Conservation (phyloP, 1,284 basidiomycete species). For the Jaminaea rosea region DNA sequence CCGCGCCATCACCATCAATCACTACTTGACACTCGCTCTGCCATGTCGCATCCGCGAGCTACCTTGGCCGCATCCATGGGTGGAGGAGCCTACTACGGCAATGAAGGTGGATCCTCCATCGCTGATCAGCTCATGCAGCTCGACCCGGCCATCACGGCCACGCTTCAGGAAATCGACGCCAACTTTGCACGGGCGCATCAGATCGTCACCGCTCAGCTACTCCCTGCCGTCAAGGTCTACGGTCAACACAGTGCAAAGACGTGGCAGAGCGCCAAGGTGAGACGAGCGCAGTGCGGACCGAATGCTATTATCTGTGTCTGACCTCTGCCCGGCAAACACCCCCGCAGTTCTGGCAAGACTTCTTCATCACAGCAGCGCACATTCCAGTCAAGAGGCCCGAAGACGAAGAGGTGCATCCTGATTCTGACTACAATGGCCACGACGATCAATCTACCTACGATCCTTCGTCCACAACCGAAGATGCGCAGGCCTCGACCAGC, state of each 20-base stretch:
- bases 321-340: conserved; percentile 1
- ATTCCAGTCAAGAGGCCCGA: conserved; percentile 56
- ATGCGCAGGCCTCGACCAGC: not conserved
- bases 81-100: too few species aligned
- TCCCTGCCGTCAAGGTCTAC: conserved; percentile 81
- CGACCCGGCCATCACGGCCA: conserved; percentile 83
- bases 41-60: too few species aligned
- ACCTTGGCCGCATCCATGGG: too few species aligned
- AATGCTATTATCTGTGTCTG: not conserved
- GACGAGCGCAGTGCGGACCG: conserved; percentile 17
- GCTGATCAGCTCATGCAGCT: conserved; percentile 81
- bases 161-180: conserved; percentile 73
- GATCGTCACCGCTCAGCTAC: conserved; percentile 66
- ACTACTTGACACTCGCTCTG: too few species aligned
- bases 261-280: conserved; percentile 73
- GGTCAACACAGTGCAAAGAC: conserved; percentile 76
- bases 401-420: not conserved
- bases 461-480: not conserved
- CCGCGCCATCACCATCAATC: too few species aligned
- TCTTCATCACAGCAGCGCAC: conserved; percentile 83
- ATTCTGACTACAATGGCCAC: not conserved
- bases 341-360: conserved; percentile 83
- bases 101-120: conserved; percentile 36
- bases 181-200: conserved; percentile 85
- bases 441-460: not conserved